Evolutionary conservation across 768 basidiomycete species (phyloP).

Genomic region (Suillus cothurnatus): DNA sequence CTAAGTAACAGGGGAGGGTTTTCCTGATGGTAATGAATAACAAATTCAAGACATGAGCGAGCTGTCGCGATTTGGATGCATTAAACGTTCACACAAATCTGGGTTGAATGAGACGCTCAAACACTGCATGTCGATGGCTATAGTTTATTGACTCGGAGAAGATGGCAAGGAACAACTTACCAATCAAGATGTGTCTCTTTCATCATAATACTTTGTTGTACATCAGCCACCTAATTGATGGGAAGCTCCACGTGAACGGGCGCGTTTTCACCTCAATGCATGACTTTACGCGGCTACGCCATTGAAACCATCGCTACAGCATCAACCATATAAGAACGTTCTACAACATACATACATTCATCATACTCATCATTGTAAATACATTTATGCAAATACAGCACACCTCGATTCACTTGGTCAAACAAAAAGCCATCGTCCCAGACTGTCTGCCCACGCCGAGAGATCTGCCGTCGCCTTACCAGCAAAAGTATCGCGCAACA

Average conservation of each 20-base stretch:
- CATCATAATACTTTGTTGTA: neutral
- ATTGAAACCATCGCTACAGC: neutral
- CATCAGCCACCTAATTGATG: neutral
- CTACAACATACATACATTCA: neutral
- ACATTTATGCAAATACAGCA: neutral
- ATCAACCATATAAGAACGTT: neutral
- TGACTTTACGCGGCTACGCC: neutral
- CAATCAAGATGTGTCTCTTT: neutral
- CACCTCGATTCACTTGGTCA: slow-evolving; percentile 18
- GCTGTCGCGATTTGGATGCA: slow-evolving; percentile 67
- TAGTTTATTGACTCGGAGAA: no score
- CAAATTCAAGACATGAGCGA: slow-evolving; percentile 50
- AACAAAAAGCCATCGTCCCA: slow-evolving; percentile 44
- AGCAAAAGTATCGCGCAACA: slow-evolving; percentile 27
- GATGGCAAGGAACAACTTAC: no score
- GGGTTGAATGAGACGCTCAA: no score
- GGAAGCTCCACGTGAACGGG: neutral
- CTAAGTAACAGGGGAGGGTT: no score
- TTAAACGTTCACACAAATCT: slow-evolving; percentile 40
- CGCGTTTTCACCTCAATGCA: neutral
- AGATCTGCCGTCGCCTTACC: slow-evolving; percentile 31
- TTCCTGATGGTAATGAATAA: slow-evolving; percentile 62
- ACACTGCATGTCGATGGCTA: no score
- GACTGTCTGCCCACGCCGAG: slow-evolving; percentile 35
- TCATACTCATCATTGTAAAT: neutral